Evolutionary conservation across 1,284 basidiomycete genomes (phyloP).

Genomic region (Puccinia hordei): DNA sequence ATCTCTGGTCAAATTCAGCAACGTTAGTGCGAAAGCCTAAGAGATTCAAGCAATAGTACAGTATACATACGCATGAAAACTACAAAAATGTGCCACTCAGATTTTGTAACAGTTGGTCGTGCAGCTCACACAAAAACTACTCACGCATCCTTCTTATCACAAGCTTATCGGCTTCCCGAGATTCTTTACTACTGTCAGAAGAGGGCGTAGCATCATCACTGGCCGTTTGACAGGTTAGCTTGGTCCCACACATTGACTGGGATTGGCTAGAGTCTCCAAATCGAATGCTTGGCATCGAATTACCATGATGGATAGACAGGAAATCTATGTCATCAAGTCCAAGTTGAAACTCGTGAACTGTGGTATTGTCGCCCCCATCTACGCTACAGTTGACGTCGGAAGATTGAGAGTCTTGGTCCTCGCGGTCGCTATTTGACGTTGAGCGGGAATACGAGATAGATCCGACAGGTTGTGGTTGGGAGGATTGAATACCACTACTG

Average conservation of each 20-base stretch:
- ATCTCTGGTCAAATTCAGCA: slow-evolving; percentile 23
- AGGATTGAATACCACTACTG: slow-evolving; percentile 9
- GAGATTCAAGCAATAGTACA: neutral
- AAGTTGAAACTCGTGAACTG: slow-evolving; percentile 41
- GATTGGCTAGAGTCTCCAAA: slow-evolving; percentile 41
- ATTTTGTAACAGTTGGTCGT: neutral
- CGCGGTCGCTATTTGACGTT: neutral
- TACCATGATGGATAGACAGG: slow-evolving; percentile 27
- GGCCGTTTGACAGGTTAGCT: neutral
- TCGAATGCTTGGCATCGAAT: slow-evolving; percentile 46
- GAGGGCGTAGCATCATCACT: slow-evolving; percentile 6
- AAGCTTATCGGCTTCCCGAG: slow-evolving; percentile 5
- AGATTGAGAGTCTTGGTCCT: slow-evolving; percentile 13
- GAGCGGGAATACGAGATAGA: slow-evolving; percentile 9
- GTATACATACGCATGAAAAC: slow-evolving; percentile 42
- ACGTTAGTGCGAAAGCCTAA: neutral
- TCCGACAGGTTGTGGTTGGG: neutral
- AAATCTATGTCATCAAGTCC: slow-evolving; percentile 45
- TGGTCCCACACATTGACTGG: slow-evolving; percentile 6
- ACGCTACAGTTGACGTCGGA: slow-evolving; percentile 13
- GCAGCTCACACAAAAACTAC: neutral
- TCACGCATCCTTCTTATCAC: slow-evolving; percentile 37
- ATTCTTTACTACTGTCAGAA: neutral
- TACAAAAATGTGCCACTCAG: slow-evolving; percentile 15
- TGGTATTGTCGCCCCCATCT: slow-evolving; percentile 35